These are phyloP conservation scores for Comarum palustre DNA, from an alignment of 306 rosid genomes.

Conservation along the genomic window DNA sequence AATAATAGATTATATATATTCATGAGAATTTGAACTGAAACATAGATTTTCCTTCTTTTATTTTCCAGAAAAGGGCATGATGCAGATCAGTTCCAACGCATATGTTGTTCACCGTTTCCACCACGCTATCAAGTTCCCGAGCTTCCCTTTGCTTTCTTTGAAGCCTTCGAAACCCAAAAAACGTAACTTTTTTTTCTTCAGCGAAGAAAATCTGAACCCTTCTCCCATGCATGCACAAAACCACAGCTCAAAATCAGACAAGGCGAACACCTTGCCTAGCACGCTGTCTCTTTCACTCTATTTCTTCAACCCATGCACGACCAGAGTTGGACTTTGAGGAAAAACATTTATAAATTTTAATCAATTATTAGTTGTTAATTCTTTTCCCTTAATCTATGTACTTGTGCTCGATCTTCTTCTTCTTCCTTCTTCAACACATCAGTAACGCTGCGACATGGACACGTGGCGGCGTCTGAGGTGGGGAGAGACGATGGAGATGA, in stretches of 20 bases:
- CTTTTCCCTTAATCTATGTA: slow-evolving; percentile 21
- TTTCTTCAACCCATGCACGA: slow-evolving; percentile 39
- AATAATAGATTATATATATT: neutral
- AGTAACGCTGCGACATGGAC: slow-evolving; percentile 88
- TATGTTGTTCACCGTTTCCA: slow-evolving; percentile 53
- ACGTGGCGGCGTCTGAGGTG: slow-evolving; percentile 79
- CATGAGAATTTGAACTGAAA: neutral
- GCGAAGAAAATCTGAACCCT: slow-evolving; percentile 3
- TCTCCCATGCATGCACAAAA: neutral
- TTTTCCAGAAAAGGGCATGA: slow-evolving; percentile 13
- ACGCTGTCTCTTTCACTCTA: slow-evolving; percentile 44
- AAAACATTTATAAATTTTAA: slow-evolving; percentile 23
- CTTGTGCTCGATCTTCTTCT: slow-evolving; percentile 9
- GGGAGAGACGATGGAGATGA: slow-evolving; percentile 85
- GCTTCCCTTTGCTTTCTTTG: neutral
- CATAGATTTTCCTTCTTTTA: slow-evolving; percentile 16
- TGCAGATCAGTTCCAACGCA: slow-evolving; percentile 49
- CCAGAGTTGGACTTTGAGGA: slow-evolving; percentile 26
- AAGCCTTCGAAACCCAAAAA: slow-evolving; percentile 28
- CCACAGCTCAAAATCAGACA: slow-evolving; percentile 37
- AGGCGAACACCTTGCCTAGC: slow-evolving; percentile 54
- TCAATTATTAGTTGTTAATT: slow-evolving; percentile 39
- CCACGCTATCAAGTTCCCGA: slow-evolving; percentile 69
- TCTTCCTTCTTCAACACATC: no score
- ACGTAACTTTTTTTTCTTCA: slow-evolving; percentile 15